phyloP scores from a whole-genome alignment of 768 basidiomycete genomes.

The Grammothele lineata region DNA sequence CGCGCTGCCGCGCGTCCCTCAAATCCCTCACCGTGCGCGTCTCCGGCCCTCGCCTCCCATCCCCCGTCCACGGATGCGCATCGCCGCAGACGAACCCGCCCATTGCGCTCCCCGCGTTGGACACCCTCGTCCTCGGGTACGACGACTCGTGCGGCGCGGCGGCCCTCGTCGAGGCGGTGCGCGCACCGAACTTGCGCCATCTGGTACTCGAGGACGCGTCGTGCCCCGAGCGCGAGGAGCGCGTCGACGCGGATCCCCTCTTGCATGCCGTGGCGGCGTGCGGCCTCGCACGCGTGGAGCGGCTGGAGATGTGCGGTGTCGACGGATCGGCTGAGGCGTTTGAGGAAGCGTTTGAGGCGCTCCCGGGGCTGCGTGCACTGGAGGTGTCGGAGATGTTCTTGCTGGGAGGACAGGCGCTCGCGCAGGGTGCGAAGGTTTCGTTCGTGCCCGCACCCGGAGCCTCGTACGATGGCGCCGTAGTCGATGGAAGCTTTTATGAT shows the following conservation, averaged over 20 bases:
- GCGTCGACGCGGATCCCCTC: slow-evolving; percentile 19
- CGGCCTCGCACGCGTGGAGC: slow-evolving; percentile 34
- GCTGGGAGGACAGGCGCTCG: slow-evolving; percentile 13
- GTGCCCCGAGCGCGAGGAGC: slow-evolving; percentile 38
- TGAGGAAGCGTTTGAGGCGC: slow-evolving; percentile 14
- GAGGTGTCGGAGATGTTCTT: slow-evolving; percentile 20
- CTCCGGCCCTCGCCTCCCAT: slow-evolving; percentile 36
- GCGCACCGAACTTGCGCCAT: slow-evolving; percentile 34
- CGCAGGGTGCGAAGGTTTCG: slow-evolving; percentile 1
- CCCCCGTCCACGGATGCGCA: background rate
- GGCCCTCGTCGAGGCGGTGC: slow-evolving; percentile 35
- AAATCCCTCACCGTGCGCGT: slow-evolving; percentile 41
- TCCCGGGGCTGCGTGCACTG: slow-evolving; percentile 18
- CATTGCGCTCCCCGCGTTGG: slow-evolving; percentile 35
- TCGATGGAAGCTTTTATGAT: no score
- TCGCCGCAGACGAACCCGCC: slow-evolving; percentile 14
- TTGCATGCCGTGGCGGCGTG: slow-evolving; percentile 28
- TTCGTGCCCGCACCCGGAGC: no score
- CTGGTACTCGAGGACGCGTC: slow-evolving; percentile 44
- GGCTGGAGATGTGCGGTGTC: slow-evolving; percentile 34
- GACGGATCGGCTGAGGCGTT: slow-evolving; percentile 27
- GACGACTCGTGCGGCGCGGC: slow-evolving; percentile 35
- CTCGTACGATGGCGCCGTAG: no score
- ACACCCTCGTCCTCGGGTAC: slow-evolving; percentile 41
- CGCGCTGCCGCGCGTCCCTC: slow-evolving; percentile 37